These are phyloP conservation scores for Colletotrichum somersetense DNA, from an alignment of 2,329 filamentous ascomycete genomes.

Conservation along the genomic window DNA sequence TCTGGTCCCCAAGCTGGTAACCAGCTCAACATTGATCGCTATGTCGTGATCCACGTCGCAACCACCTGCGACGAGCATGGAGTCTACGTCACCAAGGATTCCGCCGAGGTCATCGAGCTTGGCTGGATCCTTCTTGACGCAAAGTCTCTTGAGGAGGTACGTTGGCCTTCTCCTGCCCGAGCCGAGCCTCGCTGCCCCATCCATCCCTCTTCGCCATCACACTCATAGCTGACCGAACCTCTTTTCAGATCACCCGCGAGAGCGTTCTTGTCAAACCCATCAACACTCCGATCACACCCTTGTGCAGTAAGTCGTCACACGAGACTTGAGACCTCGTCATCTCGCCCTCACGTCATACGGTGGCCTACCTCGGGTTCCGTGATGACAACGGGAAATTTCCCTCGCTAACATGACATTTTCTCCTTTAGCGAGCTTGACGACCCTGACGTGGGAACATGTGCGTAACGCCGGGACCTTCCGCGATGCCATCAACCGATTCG, in stretches of 20 bases:
- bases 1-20: conserved; percentile 61
- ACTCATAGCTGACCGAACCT: conserved; percentile 41
- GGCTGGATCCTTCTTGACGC: conserved; percentile 97
- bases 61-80: conserved; percentile 99
- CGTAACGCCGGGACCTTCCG: conserved; percentile 97
- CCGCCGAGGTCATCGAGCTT: conserved; percentile 98
- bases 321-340: conserved; percentile 34
- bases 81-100: conserved; percentile 99
- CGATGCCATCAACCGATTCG: conserved; percentile 95
- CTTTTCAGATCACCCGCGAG: conserved; percentile 85
- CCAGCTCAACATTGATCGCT: conserved; percentile 87
- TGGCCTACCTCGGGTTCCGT: conserved; percentile 32
- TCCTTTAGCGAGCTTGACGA: conserved; percentile 90
- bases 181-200: neutral
- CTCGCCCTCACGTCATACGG: conserved; percentile 35
- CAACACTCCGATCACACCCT: conserved; percentile 97
- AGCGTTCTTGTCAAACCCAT: conserved; percentile 97
- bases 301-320: conserved; percentile 86
- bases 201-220: conserved; percentile 32
- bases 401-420: conserved; percentile 44
- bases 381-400: conserved; percentile 46
- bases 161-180: conserved; percentile 47
- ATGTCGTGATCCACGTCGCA: conserved; percentile 97
- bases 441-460: conserved; percentile 98
- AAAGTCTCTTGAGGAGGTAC: conserved; percentile 92